Base-by-base conservation (phyloP, 352 stramenopile species). In the Pythium folliculosum region DNA sequence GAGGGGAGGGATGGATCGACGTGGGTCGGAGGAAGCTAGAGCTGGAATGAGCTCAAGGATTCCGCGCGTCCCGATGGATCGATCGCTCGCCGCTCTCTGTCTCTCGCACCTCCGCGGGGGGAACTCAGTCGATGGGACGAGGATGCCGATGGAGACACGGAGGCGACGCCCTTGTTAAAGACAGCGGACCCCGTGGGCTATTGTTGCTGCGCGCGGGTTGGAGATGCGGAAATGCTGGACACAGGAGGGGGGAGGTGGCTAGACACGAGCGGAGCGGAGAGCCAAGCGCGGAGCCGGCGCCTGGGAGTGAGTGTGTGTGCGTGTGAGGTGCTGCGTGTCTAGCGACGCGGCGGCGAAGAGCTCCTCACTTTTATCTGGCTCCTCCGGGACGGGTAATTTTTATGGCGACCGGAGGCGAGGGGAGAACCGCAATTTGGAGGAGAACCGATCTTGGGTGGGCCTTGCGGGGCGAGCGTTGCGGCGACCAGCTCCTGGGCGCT, bases 101-200 rank as follows among this genome's bases (percentile, higher is more conserved):
- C 47, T 45, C 23, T 47, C 40, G 40, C 40, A 43, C 37, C 37
- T 5, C 37, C 37, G 3, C 3, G 27, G 37, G 3, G 3, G 9
- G 17, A 47, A 47, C 40, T 47, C 40, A 47, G 40, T 47, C 40
- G 40, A 47, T 47, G 40, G 40, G 40, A 47, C 40, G 40, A n/a
- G 40, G 40, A 47, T 1, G 12, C 14, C 14, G 40, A 47, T 47
- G 40, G 40, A 47, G 51, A 60, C 55, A 55, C 53, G 37, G 51
- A 45, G 21, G 16, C 48, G n/a, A 22, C 38, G 32, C 23, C 13
- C 56, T 71, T 71, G 65, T 71, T 71, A 71, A 71, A 71, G 65
- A 71, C 65, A 71, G 21, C 65, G 57, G 57, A 58, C 43, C 65
- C 22, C n/a, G 7, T 48, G 23, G 35, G 27, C 27, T 32, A 32